These are phyloP conservation scores for Monilinia aucupariae DNA, from an alignment of 2,329 filamentous ascomycete species.

Conservation along the genomic window DNA sequence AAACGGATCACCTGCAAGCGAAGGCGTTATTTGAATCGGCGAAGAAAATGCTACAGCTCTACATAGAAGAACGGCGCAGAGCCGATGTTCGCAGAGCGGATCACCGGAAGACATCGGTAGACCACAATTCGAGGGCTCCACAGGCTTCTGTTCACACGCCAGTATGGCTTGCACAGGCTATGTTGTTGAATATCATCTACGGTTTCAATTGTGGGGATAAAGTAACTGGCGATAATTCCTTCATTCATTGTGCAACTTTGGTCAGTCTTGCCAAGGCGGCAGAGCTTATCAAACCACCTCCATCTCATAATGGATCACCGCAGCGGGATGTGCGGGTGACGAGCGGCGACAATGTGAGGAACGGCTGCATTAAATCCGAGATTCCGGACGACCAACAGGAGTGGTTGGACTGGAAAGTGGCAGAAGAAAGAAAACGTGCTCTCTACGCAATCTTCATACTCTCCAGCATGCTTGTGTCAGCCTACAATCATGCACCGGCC, in stretches of 20 bases:
- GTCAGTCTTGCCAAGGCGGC: conserved; percentile 87
- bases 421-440: conserved; percentile 88
- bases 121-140: conserved; percentile 43
- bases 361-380: conserved; percentile 41
- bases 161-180: conserved; percentile 92
- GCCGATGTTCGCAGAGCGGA: conserved; percentile 68
- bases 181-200: conserved; percentile 93
- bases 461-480: conserved; percentile 83
- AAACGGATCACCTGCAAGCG: conserved; percentile 72
- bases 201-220: conserved; percentile 93
- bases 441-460: conserved; percentile 87
- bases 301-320: conserved; percentile 20
- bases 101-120: conserved; percentile 47
- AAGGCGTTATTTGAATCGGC: conserved; percentile 86
- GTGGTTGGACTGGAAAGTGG: conserved; percentile 84
- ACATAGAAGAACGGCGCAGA: conserved; percentile 85
- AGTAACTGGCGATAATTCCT: conserved; percentile 83
- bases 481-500: conserved; percentile 87
- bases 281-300: conserved; percentile 57
- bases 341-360: conserved; percentile 51
- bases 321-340: conserved; percentile 43
- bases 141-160: conserved; percentile 70
- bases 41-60: conserved; percentile 91
- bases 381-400: conserved; percentile 58
- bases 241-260: conserved; percentile 83